phyloP scores from a whole-genome alignment of 164 flowering plant genomes.

The Dillenia suffruticosa region DNA sequence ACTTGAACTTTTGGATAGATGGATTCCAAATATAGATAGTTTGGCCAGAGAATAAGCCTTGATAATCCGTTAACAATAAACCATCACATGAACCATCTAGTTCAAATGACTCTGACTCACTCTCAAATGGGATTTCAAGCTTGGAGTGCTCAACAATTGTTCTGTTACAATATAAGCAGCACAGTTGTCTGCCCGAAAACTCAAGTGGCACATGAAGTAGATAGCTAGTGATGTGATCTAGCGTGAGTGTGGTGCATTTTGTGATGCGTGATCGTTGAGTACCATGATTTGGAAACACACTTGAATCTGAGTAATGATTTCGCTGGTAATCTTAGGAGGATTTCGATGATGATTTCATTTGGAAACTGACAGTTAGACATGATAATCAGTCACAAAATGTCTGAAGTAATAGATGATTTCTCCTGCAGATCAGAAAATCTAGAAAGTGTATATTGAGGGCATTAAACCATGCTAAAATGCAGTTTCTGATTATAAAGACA shows the following conservation, averaged over 20 bases:
- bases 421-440: no score
- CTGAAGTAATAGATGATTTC: no score
- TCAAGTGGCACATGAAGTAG: not conserved
- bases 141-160: not conserved
- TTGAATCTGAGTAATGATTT: not conserved
- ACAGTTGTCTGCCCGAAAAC: not conserved
- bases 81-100: conserved; percentile 8
- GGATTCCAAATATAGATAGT: not conserved
- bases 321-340: conserved; percentile 9
- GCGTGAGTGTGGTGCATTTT: not conserved
- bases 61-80: not conserved
- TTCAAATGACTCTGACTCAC: not conserved
- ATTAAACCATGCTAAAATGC: no score
- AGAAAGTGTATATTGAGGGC: no score
- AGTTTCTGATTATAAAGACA: no score
- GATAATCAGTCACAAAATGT: no score
- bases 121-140: not conserved
- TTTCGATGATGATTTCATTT: conserved; percentile 3
- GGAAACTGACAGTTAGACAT: not conserved
- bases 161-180: not conserved
- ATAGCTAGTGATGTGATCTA: not conserved
- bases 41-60: no score
- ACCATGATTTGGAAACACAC: conserved; percentile 8
- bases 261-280: not conserved
- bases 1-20: not conserved